phyloP scores from a whole-genome alignment of 164 flowering plant genomes.

The Magnolia kwangsiensis region DNA sequence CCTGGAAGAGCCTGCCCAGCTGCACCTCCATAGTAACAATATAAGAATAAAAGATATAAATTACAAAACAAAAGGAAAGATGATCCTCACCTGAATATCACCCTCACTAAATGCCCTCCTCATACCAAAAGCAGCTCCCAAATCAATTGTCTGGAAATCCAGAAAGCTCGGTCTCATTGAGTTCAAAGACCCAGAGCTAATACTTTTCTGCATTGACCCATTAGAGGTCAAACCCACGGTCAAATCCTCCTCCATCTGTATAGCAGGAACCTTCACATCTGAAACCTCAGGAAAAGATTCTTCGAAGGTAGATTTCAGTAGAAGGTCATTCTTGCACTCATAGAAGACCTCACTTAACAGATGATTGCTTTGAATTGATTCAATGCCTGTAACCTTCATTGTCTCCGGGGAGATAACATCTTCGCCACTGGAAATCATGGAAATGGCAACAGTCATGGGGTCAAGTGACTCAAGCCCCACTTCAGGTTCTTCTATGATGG shows the following conservation, averaged over 20 bases:
- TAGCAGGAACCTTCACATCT: constrained; percentile 41
- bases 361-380: constrained; percentile 44
- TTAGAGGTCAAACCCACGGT: constrained; percentile 20
- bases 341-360: constrained; percentile 67
- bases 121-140: constrained; percentile 74
- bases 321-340: constrained; percentile 72
- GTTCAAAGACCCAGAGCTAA: constrained; percentile 65
- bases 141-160: constrained; percentile 58
- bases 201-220: constrained; percentile 53
- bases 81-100: constrained; percentile 75
- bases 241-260: constrained; percentile 31
- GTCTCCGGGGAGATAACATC: constrained; percentile 55
- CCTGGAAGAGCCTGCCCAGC: neutral
- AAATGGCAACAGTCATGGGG: constrained; percentile 66
- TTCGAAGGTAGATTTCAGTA: constrained; percentile 53
- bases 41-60: neutral
- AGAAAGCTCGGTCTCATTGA: constrained; percentile 67
- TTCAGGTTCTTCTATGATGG: constrained; percentile 60
- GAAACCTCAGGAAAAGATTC: constrained; percentile 41
- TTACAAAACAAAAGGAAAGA: neutral
- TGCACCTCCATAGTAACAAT: neutral
- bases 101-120: constrained; percentile 94
- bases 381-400: constrained; percentile 35
- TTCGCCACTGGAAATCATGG: constrained; percentile 77
- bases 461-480: constrained; percentile 33